Conservation (phyloP, 1,139 yeast species). For the Zygoascus sp. region DNA sequence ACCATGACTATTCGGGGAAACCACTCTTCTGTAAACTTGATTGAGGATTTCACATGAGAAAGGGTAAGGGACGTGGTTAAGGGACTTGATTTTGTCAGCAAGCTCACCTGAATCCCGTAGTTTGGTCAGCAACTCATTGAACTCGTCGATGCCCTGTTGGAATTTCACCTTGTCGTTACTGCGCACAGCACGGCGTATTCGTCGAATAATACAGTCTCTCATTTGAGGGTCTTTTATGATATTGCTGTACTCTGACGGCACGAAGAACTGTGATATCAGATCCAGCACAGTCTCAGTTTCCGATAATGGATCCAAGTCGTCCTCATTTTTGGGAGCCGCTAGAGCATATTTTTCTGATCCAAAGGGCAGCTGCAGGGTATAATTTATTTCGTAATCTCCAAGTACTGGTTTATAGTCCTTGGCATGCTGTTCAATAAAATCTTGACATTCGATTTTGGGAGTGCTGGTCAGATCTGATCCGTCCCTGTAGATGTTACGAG, state of each 20-base stretch:
- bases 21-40: constrained; percentile 70
- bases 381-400: not conserved
- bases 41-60: constrained; percentile 66
- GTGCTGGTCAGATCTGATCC: not conserved
- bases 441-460: not conserved
- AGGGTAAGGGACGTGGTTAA: constrained; percentile 48
- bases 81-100: constrained; percentile 36
- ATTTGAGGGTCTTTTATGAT: constrained; percentile 39
- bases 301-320: constrained; percentile 63
- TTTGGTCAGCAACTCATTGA: constrained; percentile 38
- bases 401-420: not conserved
- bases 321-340: constrained; percentile 27
- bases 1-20: constrained; percentile 65
- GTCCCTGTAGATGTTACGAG: constrained; percentile 5
- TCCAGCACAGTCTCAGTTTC: constrained; percentile 67
- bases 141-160: constrained; percentile 38
- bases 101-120: constrained; percentile 37
- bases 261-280: constrained; percentile 41
- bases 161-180: constrained; percentile 35
- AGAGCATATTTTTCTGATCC: constrained; percentile 24
- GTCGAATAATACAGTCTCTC: constrained; percentile 43
- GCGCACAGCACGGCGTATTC: constrained; percentile 42
- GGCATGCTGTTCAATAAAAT: not conserved
- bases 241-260: constrained; percentile 43
- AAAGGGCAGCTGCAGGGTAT: constrained; percentile 23